Conservation (phyloP, 2,329 filamentous ascomycete genomes). For the Moelleriella libera region DNA sequence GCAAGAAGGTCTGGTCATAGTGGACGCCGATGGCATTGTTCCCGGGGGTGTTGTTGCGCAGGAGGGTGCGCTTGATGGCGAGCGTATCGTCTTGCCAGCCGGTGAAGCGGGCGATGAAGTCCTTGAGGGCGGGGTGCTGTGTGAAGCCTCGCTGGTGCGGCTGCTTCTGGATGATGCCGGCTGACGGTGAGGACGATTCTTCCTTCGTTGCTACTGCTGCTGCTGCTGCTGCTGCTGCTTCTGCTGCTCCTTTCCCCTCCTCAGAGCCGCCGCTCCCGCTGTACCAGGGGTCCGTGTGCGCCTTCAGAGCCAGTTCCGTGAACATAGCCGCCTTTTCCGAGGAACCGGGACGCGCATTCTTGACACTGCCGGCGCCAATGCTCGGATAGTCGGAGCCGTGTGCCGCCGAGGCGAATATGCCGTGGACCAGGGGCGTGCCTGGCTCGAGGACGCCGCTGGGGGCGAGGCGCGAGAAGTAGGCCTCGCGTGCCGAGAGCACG, state of each 20-base stretch:
- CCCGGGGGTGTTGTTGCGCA: slow-evolving; percentile 41
- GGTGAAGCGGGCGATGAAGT: slow-evolving; percentile 35
- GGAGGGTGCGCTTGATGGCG: slow-evolving; percentile 25
- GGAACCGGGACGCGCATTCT: slow-evolving; percentile 30
- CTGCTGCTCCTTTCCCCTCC: too few species aligned
- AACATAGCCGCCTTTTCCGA: slow-evolving; percentile 11
- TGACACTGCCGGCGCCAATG: slow-evolving; percentile 33
- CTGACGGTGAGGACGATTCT: too few species aligned
- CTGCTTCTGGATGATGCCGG: too few species aligned
- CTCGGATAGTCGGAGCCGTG: slow-evolving; percentile 10
- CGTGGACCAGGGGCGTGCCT: slow-evolving; percentile 33
- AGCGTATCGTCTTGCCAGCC: slow-evolving; percentile 38
- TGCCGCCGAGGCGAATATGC: slow-evolving; percentile 26
- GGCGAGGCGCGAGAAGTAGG: slow-evolving; percentile 38
- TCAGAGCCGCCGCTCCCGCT: slow-evolving; percentile 9
- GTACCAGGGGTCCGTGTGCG: slow-evolving; percentile 37
- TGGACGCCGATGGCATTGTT: slow-evolving; percentile 46
- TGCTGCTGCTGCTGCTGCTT: too few species aligned
- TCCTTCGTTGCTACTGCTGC: too few species aligned
- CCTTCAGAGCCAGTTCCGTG: slow-evolving; percentile 30
- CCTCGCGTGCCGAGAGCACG: slow-evolving; percentile 33
- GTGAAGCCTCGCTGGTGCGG: slow-evolving; percentile 24
- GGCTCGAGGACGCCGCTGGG: slow-evolving; percentile 42
- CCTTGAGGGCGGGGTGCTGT: slow-evolving; percentile 32
- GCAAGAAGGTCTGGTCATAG: slow-evolving; percentile 44